These are phyloP conservation scores for Apophysomyces elegans DNA, from an alignment of 371 early-diverging fungal species.

Conservation along the genomic window DNA sequence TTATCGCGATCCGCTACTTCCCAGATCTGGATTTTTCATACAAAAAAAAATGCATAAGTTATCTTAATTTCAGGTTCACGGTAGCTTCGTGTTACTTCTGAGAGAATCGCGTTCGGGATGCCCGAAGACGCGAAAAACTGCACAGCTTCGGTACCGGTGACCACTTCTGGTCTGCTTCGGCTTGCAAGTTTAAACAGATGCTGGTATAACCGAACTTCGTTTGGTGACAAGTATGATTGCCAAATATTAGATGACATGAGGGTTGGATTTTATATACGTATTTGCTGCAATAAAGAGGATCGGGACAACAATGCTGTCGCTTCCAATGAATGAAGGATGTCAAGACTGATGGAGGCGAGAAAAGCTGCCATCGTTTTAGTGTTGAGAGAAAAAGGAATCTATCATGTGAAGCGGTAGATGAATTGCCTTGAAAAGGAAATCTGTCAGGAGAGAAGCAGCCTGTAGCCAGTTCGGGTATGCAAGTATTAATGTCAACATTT, in stretches of 20 bases:
- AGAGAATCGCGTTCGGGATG: constrained; percentile 63
- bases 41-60: neutral
- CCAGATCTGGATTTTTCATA: constrained; percentile 30
- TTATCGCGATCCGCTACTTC: constrained; percentile 36
- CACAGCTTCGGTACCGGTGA: constrained; percentile 75
- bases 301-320: neutral
- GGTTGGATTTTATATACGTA: neutral
- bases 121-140: constrained; percentile 79
- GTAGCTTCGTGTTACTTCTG: constrained; percentile 54
- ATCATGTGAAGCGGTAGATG: constrained; percentile 1
- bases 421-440: neutral
- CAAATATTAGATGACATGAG: constrained; percentile 19
- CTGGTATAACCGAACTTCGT: constrained; percentile 67
- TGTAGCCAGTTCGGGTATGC: too few relatives aligned
- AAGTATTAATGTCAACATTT: too few relatives aligned
- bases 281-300: neutral
- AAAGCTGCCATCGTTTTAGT: neutral
- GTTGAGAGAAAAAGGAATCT: neutral
- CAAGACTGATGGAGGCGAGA: neutral
- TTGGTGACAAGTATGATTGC: constrained; percentile 50
- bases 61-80: neutral
- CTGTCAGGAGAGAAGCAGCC: neutral
- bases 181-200: constrained; percentile 68
- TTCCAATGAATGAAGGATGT: neutral
- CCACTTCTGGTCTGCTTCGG: constrained; percentile 55